Base-by-base conservation (phyloP, 495 filamentous ascomycete genomes). In the Xanthoparmelia taractica region DNA sequence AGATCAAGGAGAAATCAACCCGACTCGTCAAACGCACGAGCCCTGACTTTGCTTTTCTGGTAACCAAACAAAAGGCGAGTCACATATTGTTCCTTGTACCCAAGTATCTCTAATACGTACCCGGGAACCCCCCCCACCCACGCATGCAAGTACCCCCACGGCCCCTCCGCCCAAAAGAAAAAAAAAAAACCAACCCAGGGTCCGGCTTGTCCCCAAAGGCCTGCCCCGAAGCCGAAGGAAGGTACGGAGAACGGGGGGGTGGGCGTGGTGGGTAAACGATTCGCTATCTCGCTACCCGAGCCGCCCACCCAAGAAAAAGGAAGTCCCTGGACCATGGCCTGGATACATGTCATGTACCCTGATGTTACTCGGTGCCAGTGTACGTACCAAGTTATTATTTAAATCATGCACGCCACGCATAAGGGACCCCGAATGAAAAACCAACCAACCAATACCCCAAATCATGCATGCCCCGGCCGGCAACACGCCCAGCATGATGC, bases 201-300 rank as follows among this genome's bases (percentile, higher is more conserved):
- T 12, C 6, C 2, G 13, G 2, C 31, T 10, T 31, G 1, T 10
- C 12, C 11, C 50, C 50, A 50, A 50, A 50, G 47, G 47, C 47
- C 47, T 50, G 47, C 47, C 23, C 47, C 47, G 47, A 18, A 15
- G 47, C 47, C 47, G 47, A 50, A 50, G 47, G 47, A 17, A 13
- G 25, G 15, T 11, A 10, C 7, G 15, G 38, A 17, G n/a, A 17
- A 17, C 6, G 47, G 4, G 25, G 45, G 23, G 23, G n/a, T 10
- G 2, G 8, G 23, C 2, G n/a, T 0, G 43, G 27, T 5, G 4
- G 13, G 27, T 12, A 4, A 8, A 27, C 25, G n/a, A 48, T 25
- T 31, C 48, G 27, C 50, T 29, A 54, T 54, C 50, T 54, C 27
- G 50, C 50, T 17, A 54, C 29, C 50, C 50, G 50, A 54, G 17